These are phyloP conservation scores for Astrothelium subdiscretum DNA, from an alignment of 495 filamentous ascomycete species.

Conservation along the genomic window DNA sequence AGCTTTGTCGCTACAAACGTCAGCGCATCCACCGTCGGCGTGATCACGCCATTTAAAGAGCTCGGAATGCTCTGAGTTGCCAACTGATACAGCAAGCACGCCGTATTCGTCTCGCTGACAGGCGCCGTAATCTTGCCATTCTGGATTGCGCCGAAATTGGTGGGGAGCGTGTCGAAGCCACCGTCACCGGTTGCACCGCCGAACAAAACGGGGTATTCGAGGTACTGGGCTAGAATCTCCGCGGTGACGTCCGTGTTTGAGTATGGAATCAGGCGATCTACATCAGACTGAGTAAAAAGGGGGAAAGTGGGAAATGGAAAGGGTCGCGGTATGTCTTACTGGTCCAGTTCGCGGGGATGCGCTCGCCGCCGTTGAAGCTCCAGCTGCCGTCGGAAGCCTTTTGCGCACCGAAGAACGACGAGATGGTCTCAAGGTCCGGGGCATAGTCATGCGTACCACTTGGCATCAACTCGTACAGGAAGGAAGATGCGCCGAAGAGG, in stretches of 20 bases:
- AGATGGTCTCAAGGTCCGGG: slow-evolving; percentile 27
- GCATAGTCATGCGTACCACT: slow-evolving; percentile 18
- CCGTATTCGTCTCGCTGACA: not conserved
- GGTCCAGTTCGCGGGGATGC: slow-evolving; percentile 31
- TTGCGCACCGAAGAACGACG: slow-evolving; percentile 29
- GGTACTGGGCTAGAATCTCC: slow-evolving; percentile 27
- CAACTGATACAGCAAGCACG: not conserved
- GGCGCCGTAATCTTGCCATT: not conserved
- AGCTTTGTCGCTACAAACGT: not conserved
- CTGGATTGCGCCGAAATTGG: not conserved
- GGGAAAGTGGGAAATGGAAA: not conserved
- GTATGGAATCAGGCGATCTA: slow-evolving; percentile 25
- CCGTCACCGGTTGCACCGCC: slow-evolving; percentile 27
- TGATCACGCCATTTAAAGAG: not conserved
- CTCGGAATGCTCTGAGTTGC: not conserved
- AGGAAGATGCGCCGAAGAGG: slow-evolving; percentile 30
- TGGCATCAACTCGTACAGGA: slow-evolving; percentile 16
- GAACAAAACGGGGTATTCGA: slow-evolving; percentile 29
- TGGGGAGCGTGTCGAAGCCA: slow-evolving; percentile 1
- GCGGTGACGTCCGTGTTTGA: slow-evolving; percentile 18
- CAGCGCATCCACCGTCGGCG: not conserved
- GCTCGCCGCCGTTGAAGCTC: slow-evolving; percentile 25
- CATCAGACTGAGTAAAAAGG: not conserved
- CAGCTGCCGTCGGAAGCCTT: slow-evolving; percentile 23
- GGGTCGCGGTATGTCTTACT: slow-evolving; percentile 1